Evolutionary conservation across 805 yeast species (phyloP).

Genomic region (Saturnispora quitensis): DNA sequence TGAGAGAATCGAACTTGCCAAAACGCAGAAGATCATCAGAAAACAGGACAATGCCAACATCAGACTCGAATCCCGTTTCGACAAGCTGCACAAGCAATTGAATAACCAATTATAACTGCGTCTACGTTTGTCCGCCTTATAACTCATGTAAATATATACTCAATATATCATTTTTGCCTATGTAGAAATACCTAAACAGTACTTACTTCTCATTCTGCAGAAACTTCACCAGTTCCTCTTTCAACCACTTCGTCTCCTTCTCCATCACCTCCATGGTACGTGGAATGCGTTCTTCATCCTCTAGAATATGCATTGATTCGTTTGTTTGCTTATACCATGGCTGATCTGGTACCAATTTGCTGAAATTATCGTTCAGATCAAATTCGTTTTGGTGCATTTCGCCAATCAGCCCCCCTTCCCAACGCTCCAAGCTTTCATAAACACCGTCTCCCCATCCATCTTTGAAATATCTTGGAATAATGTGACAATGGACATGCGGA

Average conservation of each 20-base stretch:
- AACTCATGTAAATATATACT: background rate
- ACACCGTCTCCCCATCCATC: slow-evolving; percentile 62
- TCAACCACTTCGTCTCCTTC: slow-evolving; percentile 54
- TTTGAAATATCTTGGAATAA: slow-evolving; percentile 71
- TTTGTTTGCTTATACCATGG: slow-evolving; percentile 26
- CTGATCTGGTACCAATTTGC: slow-evolving; percentile 15
- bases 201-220: slow-evolving; percentile 1
- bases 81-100: slow-evolving; percentile 18
- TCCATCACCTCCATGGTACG: slow-evolving; percentile 61
- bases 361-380: slow-evolving; percentile 22
- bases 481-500: slow-evolving; percentile 90
- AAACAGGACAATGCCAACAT: slow-evolving; percentile 14
- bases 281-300: slow-evolving; percentile 46
- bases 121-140: too few species aligned
- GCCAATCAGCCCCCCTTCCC: slow-evolving; percentile 31
- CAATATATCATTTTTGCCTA: background rate
- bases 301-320: slow-evolving; percentile 26
- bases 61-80: slow-evolving; percentile 16
- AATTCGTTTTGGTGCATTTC: background rate
- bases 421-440: slow-evolving; percentile 52
- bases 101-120: slow-evolving; percentile 4
- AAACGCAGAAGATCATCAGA: slow-evolving; percentile 22
- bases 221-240: slow-evolving; percentile 31
- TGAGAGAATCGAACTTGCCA: slow-evolving; percentile 34
- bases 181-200: background rate